Evolutionary conservation across 1,139 yeast genomes (phyloP).

Genomic region (Groenewaldozyma auringiensis): DNA sequence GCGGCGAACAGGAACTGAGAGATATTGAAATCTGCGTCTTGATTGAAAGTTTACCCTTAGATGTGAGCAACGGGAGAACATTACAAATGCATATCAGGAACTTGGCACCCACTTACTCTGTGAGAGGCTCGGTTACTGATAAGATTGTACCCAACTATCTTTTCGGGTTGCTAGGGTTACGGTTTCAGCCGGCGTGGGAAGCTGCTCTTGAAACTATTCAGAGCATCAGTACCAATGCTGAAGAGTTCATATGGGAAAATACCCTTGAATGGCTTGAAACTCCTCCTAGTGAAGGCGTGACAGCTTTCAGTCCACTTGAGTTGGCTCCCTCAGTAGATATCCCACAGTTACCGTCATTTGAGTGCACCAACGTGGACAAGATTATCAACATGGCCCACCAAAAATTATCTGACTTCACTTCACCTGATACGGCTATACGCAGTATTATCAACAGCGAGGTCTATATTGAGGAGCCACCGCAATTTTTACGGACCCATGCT

Average conservation of each 20-base stretch:
- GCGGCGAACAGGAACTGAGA: not conserved
- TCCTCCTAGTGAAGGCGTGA: not conserved
- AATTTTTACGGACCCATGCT: slow-evolving; percentile 9
- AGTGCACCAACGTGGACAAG: slow-evolving; percentile 10
- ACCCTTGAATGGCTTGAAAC: slow-evolving; percentile 35
- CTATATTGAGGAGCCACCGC: not conserved
- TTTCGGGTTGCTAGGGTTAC: slow-evolving; percentile 67
- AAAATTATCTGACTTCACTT: slow-evolving; percentile 1
- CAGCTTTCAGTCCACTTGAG: not conserved
- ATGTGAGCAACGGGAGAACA: slow-evolving; percentile 66
- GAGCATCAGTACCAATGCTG: slow-evolving; percentile 37
- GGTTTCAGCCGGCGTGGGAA: slow-evolving; percentile 82
- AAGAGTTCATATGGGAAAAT: slow-evolving; percentile 50
- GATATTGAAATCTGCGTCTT: slow-evolving; percentile 37
- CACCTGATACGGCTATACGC: not conserved
- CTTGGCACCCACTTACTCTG: slow-evolving; percentile 44
- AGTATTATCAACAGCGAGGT: not conserved
- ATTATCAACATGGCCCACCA: not conserved
- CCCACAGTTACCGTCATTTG: not conserved
- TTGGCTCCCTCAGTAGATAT: not conserved
- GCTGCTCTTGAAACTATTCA: slow-evolving; percentile 60
- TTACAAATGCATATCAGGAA: slow-evolving; percentile 61
- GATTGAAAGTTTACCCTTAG: slow-evolving; percentile 68
- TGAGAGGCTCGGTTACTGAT: slow-evolving; percentile 35
- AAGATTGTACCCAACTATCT: slow-evolving; percentile 47